Percentiles rank a stretch among this genome's conserved stretches.
These are phyloP conservation scores for Panicum miliaceum DNA, from an alignment of 176 grass and related monocot genomes.

Conservation along the genomic window DNA sequence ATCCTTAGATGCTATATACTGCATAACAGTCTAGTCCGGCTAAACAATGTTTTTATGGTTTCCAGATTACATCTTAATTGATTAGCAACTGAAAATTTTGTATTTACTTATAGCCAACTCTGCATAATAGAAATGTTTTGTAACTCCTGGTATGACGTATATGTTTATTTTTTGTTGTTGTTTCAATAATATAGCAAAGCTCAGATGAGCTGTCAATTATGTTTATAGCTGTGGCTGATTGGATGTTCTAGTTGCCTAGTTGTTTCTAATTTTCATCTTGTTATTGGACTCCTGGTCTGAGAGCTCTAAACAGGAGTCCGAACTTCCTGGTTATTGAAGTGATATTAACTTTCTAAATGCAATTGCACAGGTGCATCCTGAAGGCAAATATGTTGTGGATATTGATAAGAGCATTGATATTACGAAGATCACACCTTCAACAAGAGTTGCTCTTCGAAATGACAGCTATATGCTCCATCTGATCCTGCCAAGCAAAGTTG, in stretches of 20 bases:
- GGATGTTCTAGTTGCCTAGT: neutral
- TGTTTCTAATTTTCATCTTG: neutral
- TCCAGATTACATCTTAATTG: conserved; percentile 9
- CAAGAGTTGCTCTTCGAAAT: conserved; percentile 97
- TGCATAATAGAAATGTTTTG: neutral
- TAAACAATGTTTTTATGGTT: neutral
- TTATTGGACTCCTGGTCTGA: neutral
- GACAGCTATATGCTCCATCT: conserved; percentile 98
- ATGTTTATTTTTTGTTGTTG: neutral
- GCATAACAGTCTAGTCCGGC: neutral
- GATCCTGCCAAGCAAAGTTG: conserved; percentile 93
- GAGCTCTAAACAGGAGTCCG: neutral
- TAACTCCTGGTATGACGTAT: neutral
- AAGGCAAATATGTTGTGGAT: conserved; percentile 98
- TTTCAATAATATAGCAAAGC: neutral
- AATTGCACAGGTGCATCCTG: conserved; percentile 86
- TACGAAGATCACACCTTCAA: conserved; percentile 95
- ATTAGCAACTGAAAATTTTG: neutral
- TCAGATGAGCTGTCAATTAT: neutral
- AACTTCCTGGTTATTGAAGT: neutral
- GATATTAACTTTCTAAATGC: conserved; percentile 36
- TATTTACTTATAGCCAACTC: neutral
- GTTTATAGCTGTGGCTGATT: neutral
- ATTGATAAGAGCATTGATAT: conserved; percentile 98
- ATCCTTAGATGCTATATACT: neutral